Percentiles rank a stretch among this genome's conserved stretches.
phyloP scores from a whole-genome alignment of 73 alveolate genomes.

The Chromera velia region DNA sequence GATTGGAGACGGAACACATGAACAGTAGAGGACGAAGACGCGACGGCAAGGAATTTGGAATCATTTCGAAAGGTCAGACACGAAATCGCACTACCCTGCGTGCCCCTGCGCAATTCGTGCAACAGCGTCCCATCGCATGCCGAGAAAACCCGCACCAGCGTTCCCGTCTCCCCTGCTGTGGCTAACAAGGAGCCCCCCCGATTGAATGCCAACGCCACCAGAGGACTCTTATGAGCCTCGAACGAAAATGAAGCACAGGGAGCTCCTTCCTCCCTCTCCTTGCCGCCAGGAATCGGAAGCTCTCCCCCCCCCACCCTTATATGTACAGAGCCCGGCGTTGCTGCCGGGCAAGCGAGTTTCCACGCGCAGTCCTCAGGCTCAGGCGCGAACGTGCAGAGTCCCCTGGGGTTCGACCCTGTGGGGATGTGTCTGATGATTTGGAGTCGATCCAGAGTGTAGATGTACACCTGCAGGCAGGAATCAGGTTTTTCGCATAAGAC shows the following conservation, averaged over 20 bases:
- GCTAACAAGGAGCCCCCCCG: constrained; percentile 30
- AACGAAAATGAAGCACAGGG: background rate
- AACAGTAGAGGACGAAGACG: constrained; percentile 29
- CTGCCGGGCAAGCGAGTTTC: background rate
- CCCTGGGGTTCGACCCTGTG: background rate
- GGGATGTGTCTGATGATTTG: background rate
- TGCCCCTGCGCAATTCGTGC: constrained; percentile 25
- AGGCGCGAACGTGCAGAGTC: background rate
- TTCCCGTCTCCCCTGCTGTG: constrained; percentile 35
- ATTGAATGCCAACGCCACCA: constrained; percentile 26
- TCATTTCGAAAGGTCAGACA: constrained; percentile 27
- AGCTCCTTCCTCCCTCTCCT: background rate
- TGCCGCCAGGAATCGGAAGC: background rate
- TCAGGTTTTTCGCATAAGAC: too few relatives aligned
- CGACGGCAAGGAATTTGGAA: constrained; percentile 30
- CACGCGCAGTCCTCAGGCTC: background rate
- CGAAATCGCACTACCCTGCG: constrained; percentile 17
- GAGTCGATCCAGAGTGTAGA: background rate
- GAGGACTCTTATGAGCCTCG: constrained; percentile 35
- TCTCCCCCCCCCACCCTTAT: background rate
- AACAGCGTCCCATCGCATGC: background rate
- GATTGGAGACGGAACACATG: constrained; percentile 31
- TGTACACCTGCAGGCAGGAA: background rate
- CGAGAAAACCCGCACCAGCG: background rate
- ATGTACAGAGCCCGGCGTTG: background rate